phyloP scores from a whole-genome alignment of 2,329 filamentous ascomycete genomes.

The Hypoxylon sp. region DNA sequence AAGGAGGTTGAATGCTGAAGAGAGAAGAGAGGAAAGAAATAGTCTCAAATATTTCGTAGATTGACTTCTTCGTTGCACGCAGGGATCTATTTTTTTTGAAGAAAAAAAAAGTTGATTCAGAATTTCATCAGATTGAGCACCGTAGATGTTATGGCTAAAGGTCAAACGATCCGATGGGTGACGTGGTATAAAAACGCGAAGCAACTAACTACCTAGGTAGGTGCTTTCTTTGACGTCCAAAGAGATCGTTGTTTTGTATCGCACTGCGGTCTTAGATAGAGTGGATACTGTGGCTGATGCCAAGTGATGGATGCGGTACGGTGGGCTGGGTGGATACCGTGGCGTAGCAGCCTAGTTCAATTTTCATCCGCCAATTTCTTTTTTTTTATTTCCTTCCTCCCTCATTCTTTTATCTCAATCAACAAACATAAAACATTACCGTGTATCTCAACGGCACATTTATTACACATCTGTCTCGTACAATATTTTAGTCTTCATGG shows the following conservation, averaged over 20 bases:
- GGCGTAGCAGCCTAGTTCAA: slow-evolving; percentile 21
- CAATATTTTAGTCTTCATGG: background rate
- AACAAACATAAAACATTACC: background rate
- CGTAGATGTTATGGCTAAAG: background rate
- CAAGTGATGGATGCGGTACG: background rate
- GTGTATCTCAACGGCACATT: background rate
- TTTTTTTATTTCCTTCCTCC: slow-evolving; percentile 14
- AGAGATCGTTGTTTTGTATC: slow-evolving; percentile 39
- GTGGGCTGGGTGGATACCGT: slow-evolving; percentile 5
- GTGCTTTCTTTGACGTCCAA: slow-evolving; percentile 23
- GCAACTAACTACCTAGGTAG: background rate
- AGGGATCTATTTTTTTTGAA: too few species aligned
- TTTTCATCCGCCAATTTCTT: slow-evolving; percentile 5
- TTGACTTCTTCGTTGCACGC: background rate
- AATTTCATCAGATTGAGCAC: background rate
- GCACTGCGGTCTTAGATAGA: slow-evolving; percentile 28
- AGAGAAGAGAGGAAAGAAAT: slow-evolving; percentile 13
- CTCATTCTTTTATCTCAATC: background rate
- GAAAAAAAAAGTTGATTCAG: too few species aligned
- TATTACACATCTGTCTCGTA: background rate
- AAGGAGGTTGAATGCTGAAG: slow-evolving; percentile 14
- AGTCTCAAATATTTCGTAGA: background rate
- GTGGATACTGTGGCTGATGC: slow-evolving; percentile 31
- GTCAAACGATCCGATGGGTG: background rate
- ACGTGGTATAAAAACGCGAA: slow-evolving; percentile 19